Evolutionary conservation across 192 early-diverging fungal genomes (phyloP).

Genomic region (Dissophora ornata): DNA sequence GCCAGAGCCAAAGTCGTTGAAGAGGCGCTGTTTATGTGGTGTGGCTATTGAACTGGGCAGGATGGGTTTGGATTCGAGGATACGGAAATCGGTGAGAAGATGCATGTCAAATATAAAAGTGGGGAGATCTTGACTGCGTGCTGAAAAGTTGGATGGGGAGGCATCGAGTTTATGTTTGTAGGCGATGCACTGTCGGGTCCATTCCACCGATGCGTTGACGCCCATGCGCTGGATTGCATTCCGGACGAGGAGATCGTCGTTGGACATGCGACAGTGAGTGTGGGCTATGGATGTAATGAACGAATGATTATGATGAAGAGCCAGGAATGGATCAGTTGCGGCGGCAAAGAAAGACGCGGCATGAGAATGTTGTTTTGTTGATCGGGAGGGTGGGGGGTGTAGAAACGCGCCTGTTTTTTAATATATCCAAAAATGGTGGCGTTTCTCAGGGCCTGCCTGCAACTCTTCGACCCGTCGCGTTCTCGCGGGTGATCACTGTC

Average conservation of each 20-base stretch:
- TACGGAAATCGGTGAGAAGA: slow-evolving; percentile 44
- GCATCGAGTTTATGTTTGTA: slow-evolving; percentile 5
- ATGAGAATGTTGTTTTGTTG: no score
- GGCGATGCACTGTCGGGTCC: slow-evolving; percentile 47
- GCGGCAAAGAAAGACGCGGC: no score
- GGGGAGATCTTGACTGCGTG: slow-evolving; percentile 13
- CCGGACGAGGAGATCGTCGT: slow-evolving; percentile 46
- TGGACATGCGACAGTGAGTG: slow-evolving; percentile 10
- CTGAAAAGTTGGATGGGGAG: not conserved
- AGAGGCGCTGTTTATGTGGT: slow-evolving; percentile 32
- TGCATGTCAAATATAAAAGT: slow-evolving; percentile 43
- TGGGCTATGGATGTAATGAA: not conserved
- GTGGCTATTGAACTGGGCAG: slow-evolving; percentile 24
- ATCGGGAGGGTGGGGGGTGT: no score
- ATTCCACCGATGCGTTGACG: slow-evolving; percentile 48
- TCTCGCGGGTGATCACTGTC: no score
- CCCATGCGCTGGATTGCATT: slow-evolving; percentile 30
- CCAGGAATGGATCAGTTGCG: not conserved
- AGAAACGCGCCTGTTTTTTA: no score
- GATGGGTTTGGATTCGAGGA: slow-evolving; percentile 27
- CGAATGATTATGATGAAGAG: not conserved
- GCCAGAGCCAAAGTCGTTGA: not conserved
- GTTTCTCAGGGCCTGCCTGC: no score
- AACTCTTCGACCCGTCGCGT: no score
- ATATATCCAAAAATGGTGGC: no score